Base-by-base conservation (phyloP, 495 filamentous ascomycete species). In the Bathelium albidoporum region DNA sequence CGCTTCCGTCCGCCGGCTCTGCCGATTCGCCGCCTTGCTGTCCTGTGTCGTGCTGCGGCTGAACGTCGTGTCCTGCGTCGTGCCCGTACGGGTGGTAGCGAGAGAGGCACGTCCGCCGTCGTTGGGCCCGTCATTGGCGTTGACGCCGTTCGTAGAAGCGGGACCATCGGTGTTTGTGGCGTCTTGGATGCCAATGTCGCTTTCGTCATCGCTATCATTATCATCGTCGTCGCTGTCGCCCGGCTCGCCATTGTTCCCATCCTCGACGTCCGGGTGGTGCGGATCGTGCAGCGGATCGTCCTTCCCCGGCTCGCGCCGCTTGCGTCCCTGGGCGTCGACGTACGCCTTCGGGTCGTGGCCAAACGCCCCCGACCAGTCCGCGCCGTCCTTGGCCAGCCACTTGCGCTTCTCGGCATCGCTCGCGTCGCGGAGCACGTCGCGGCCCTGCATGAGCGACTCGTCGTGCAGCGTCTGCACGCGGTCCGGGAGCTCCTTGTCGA, bases 281-380 rank as follows among this genome's bases (percentile, higher is more conserved):
- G 87, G 85, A 67, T 91, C 83, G 62, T 83, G 71, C 0, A 83
- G 79, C 62, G 82, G 81, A 20, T 72, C 49, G n/a, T 86, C 81
- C 2, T 66, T 72, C 14, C 83, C 82, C 5, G 82, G 80, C 67
- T 83, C 82, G 3, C 81, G 77, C 58, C 74, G 69, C 69, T 82
- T 83, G n/a, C 73, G 72, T 2, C 81, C 81, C 20, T 70, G 67
- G 1, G 71, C 70, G 63, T 85, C 79, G 36, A 83, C 76, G 60
- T 80, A 82, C 0, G 80, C 77, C 41, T 79, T 77, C 1, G 85
- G 83, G 62, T 87, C 86, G 20, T 86, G 73, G 7, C 84, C 85
- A 61, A 97, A 96, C 0, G 91, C 89, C n/a, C 89, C 89, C 44
- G 80, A 85, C 93, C 92, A 96, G 72, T 96, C 90, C 20, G 84